Conservation (phyloP, 257 asterid genomes). For the Rehmannia glutinosa region DNA sequence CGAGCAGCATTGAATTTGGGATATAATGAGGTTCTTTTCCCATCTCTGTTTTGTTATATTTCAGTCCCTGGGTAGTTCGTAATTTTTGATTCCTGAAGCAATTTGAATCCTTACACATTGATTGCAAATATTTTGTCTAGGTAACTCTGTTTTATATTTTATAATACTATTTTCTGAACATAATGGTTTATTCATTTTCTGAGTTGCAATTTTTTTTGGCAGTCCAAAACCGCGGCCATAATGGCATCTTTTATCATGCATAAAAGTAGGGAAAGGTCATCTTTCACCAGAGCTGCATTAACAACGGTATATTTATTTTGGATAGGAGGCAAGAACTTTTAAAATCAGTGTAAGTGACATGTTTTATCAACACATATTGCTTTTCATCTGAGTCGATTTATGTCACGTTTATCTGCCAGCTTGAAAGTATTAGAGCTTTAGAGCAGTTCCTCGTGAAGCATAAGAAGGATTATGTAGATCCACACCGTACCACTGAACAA, state of each 20-base stretch:
- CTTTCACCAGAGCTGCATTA: slow-evolving; percentile 75
- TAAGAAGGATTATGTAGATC: slow-evolving; percentile 82
- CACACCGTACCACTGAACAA: slow-evolving; percentile 77
- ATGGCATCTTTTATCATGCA: slow-evolving; percentile 83
- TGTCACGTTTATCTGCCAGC: slow-evolving; percentile 34
- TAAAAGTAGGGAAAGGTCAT: slow-evolving; percentile 56
- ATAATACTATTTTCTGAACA: not conserved
- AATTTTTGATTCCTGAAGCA: not conserved
- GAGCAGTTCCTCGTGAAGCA: slow-evolving; percentile 83
- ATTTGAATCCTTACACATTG: not conserved
- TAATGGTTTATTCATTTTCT: slow-evolving; percentile 8
- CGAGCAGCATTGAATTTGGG: slow-evolving; percentile 72
- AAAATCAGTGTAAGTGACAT: not conserved
- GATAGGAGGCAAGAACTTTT: not conserved
- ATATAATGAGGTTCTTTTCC: slow-evolving; percentile 51
- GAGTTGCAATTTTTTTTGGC: slow-evolving; percentile 23
- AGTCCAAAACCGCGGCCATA: slow-evolving; percentile 73
- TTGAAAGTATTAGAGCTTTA: slow-evolving; percentile 66
- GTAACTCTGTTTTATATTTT: not conserved
- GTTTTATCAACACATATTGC: not conserved
- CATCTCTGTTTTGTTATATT: not conserved
- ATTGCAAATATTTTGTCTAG: not conserved
- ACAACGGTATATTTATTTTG: slow-evolving; percentile 54
- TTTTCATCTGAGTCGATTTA: not conserved
- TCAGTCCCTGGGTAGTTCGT: not conserved